phyloP scores from a whole-genome alignment of 1,284 basidiomycete species.

The Ceratobasidium sp. region DNA sequence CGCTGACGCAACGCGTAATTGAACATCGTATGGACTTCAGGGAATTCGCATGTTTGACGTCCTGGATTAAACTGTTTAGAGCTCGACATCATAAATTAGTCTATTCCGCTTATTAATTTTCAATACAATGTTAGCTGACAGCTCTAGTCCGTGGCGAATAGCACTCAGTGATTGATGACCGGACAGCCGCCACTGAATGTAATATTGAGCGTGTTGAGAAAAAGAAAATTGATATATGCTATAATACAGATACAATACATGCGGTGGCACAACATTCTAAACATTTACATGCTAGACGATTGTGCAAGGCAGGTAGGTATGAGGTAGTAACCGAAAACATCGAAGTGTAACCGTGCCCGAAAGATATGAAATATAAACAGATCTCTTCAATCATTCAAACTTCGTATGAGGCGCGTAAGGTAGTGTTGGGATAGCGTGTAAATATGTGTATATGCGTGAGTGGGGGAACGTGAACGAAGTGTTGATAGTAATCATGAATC shows the following conservation, averaged over 20 bases:
- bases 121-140: not conserved
- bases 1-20: no score
- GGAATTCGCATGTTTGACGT: not conserved
- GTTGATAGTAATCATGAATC: conserved; percentile 26
- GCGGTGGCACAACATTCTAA: conserved; percentile 31
- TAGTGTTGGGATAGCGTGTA: not conserved
- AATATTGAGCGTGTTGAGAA: not conserved
- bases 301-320: conserved; percentile 37
- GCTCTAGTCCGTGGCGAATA: not conserved
- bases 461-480: not conserved
- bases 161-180: not conserved
- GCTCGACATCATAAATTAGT: no score
- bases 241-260: conserved; percentile 33
- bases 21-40: not conserved
- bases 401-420: not conserved
- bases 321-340: conserved; percentile 13
- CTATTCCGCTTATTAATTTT: no score
- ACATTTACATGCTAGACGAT: conserved; percentile 22
- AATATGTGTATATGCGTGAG: conserved; percentile 23
- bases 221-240: not conserved
- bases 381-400: conserved; percentile 3
- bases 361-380: conserved; percentile 4
- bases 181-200: not conserved
- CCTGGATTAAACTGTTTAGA: no score
- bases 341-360: conserved; percentile 2